These are phyloP conservation scores for Rosa hybrid DNA, from an alignment of 331 rosid genomes.

Conservation along the genomic window DNA sequence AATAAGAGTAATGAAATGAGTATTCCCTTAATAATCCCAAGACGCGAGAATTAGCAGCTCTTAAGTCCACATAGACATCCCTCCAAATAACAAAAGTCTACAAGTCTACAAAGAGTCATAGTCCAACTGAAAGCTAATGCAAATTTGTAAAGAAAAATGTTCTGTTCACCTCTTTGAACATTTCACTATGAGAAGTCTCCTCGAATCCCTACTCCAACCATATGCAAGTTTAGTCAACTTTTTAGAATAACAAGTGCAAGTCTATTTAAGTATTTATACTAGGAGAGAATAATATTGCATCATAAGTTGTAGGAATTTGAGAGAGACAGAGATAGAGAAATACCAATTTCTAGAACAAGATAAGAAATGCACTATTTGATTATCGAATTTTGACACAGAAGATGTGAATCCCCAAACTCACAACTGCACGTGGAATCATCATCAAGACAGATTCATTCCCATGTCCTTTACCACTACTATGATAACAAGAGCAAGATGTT, in stretches of 20 bases:
- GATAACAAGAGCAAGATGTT: conserved; percentile 48
- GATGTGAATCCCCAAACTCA: conserved; percentile 56
- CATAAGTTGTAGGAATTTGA: not conserved
- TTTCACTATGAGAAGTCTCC: conserved; percentile 42
- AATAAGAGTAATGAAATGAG: not conserved
- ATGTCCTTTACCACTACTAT: conserved; percentile 85
- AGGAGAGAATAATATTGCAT: not conserved
- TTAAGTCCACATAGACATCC: not conserved
- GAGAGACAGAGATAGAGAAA: conserved; percentile 17
- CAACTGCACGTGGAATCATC: conserved; percentile 79
- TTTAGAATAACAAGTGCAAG: not conserved
- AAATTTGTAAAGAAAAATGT: conserved; percentile 2
- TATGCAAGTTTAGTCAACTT: conserved; percentile 31
- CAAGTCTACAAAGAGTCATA: not conserved
- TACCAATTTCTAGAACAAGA: conserved; percentile 75
- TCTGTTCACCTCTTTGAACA: conserved; percentile 76
- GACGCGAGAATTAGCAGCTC: not conserved
- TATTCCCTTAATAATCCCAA: not conserved
- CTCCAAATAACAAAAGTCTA: not conserved
- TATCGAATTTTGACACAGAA: conserved; percentile 83
- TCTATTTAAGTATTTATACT: not conserved
- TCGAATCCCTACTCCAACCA: conserved; percentile 63
- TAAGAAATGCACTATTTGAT: conserved; percentile 73
- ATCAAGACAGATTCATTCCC: conserved; percentile 77
- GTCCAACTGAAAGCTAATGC: conserved; percentile 1